Evolutionary conservation across 2,329 filamentous ascomycete species (phyloP).

Genomic region (Leptosphaerulina australis): DNA sequence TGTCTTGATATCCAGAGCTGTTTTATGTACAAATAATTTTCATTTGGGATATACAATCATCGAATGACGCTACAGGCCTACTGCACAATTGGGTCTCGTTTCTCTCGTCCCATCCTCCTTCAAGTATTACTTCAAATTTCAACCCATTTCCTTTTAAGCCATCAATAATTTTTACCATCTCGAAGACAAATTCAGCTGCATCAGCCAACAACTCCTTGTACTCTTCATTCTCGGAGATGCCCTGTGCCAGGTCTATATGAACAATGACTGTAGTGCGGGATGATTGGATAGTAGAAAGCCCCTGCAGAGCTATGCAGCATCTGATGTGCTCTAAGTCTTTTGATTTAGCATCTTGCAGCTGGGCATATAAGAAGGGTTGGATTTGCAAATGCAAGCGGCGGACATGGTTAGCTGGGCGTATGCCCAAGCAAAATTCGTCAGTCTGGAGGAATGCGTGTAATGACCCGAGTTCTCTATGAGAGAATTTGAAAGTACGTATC

Average conservation of each 20-base stretch:
- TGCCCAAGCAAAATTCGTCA: conserved; percentile 18
- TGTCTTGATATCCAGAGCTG: too few relatives aligned
- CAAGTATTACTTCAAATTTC: neutral
- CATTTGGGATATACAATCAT: neutral
- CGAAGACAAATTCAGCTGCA: neutral
- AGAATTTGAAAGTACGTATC: conserved; percentile 29
- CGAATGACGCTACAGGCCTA: neutral
- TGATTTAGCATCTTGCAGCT: neutral
- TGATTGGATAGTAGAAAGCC: neutral
- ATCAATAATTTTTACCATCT: neutral
- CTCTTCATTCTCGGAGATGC: neutral
- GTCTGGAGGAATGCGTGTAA: conserved; percentile 21
- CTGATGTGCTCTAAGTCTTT: neutral
- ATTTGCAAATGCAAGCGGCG: conserved; percentile 23
- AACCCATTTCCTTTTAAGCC: neutral
- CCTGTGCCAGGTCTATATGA: conserved; percentile 2
- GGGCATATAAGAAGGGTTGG: conserved; percentile 17
- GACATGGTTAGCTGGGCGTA: conserved; percentile 19
- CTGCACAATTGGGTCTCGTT: neutral
- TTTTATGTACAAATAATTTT: neutral
- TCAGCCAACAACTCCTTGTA: neutral
- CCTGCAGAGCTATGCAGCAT: neutral
- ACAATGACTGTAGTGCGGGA: neutral
- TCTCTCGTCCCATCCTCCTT: neutral
- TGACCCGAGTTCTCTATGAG: conserved; percentile 23